These are phyloP conservation scores for Skeletonema marinoi DNA, from an alignment of 108 stramenopile species.

Conservation along the genomic window DNA sequence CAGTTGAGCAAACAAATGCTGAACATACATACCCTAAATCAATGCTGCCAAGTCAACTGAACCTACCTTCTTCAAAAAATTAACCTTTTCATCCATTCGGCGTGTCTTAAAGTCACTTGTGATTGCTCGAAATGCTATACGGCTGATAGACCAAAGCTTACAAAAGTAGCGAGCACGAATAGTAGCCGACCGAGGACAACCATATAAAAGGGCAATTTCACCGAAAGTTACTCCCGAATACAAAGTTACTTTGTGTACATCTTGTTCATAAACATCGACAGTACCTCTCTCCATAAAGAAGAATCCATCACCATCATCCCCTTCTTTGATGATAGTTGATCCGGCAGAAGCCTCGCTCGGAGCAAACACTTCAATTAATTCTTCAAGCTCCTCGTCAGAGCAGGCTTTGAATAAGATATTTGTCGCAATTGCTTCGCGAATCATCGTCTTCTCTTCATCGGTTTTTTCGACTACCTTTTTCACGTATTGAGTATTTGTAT, in stretches of 20 bases:
- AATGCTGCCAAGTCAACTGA: conserved; percentile 48
- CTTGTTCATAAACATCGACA: conserved; percentile 52
- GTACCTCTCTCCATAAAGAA: conserved; percentile 65
- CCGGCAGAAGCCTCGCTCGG: conserved; percentile 36
- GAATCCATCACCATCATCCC: conserved; percentile 69
- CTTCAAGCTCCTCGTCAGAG: conserved; percentile 48
- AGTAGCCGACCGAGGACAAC: conserved; percentile 76
- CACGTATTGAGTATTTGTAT: conserved; percentile 34
- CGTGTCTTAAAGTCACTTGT: conserved; percentile 49
- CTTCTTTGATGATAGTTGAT: conserved; percentile 54
- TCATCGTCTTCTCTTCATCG: conserved; percentile 28
- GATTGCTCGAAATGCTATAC: conserved; percentile 54
- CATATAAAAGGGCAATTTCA: conserved; percentile 86
- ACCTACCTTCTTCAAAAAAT: conserved; percentile 53
- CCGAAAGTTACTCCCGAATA: conserved; percentile 63
- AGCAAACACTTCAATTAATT: conserved; percentile 56
- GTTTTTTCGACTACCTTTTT: conserved; percentile 51
- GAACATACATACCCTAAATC: conserved; percentile 59
- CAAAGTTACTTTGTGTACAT: conserved; percentile 26
- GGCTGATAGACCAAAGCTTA: conserved; percentile 64
- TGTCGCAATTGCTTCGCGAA: conserved; percentile 43
- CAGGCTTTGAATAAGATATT: conserved; percentile 64
- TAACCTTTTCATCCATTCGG: conserved; percentile 45
- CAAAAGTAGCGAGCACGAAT: conserved; percentile 57
- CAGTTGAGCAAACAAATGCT: conserved; percentile 51